Evolutionary conservation across 805 yeast species (phyloP), one percentile per base, ranked within the genome.

Genomic region (Candida awuae): DNA sequence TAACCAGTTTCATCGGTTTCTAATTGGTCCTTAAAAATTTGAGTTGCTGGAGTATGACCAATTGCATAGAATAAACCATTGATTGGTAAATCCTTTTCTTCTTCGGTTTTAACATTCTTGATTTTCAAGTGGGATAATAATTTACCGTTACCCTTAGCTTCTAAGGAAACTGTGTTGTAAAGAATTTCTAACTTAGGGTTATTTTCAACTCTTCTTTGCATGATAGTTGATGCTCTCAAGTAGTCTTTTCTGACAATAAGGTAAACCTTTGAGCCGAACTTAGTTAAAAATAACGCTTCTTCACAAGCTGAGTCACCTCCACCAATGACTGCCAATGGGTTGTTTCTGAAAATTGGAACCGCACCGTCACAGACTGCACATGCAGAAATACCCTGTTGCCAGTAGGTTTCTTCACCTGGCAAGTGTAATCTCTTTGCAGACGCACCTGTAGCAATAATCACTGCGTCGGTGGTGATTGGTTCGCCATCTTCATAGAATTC

Each of bases 281-380:
- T 92, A 55, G 99, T 92, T 62, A 92, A 73, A 67, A 92, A 92
- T 50, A 84, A 69, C 23, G 99, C 98, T 70, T 92, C 99, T 70
- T 92, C 99, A 65, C 97, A 94, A 15, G 99, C 99, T 51, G 97
- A 87, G 66, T 92, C 99, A 63, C 99, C 99, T 51, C 99, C 99
- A 44, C 99, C 99, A 51, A 92, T 71, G 42, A 92, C 99, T 19
- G 96, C 97, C 61, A 92, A 75, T 29, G 98, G 97, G 67, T 87
- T 84, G 73, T 92, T 84, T 73, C 97, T 84, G 72, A 92, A 92
- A 54, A 92, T 88, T 53, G 99, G 99, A 35, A 92, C 94, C 25
- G 99, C 99, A 66, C 99, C 99, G 62, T 92, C 99, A 69, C 99
- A 92, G 46, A 92, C 98, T 29, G 99, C 99, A 72, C 99, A 92